Conservation (phyloP, 169 alveolate species). For the Cryptosporidium felis region DNA sequence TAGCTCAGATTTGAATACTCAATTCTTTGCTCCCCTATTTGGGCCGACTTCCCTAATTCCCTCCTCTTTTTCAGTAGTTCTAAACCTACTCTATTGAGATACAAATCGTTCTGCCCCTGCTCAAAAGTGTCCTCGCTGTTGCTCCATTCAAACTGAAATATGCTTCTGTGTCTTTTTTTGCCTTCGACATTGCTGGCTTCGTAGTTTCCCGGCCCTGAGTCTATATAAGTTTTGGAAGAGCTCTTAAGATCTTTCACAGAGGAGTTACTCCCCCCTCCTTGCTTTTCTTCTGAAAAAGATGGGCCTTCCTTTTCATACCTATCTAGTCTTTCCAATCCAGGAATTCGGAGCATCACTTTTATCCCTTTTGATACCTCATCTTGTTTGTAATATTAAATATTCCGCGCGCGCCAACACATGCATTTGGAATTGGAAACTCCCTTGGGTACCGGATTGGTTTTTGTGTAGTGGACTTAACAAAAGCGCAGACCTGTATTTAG, state of each 20-base stretch:
- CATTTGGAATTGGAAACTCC: no score
- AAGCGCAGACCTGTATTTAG: no score
- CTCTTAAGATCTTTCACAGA: no score
- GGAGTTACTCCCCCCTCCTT: no score
- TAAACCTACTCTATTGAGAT: slow-evolving; percentile 84
- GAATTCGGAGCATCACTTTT: slow-evolving; percentile 35
- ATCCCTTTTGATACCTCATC: not conserved
- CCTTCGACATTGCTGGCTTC: not conserved
- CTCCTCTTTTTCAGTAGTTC: slow-evolving; percentile 41
- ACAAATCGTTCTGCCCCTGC: slow-evolving; percentile 88
- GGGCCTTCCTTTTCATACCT: slow-evolving; percentile 42
- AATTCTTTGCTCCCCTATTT: slow-evolving; percentile 82
- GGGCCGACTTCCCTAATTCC: slow-evolving; percentile 69
- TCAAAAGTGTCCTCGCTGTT: slow-evolving; percentile 86
- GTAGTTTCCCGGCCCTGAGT: not conserved
- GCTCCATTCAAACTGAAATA: slow-evolving; percentile 89
- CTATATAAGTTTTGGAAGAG: no score
- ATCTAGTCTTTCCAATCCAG: slow-evolving; percentile 35
- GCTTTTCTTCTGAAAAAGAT: no score
- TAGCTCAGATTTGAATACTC: not conserved
- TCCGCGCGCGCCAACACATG: slow-evolving; percentile 34
- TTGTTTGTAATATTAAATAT: not conserved
- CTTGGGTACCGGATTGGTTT: no score
- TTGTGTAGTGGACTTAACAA: no score
- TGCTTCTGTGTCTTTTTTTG: slow-evolving; percentile 72